Percentiles rank a stretch among this genome's conserved stretches.
phyloP scores from a whole-genome alignment of 2,329 filamentous ascomycete genomes.

The Fusarium siculi region DNA sequence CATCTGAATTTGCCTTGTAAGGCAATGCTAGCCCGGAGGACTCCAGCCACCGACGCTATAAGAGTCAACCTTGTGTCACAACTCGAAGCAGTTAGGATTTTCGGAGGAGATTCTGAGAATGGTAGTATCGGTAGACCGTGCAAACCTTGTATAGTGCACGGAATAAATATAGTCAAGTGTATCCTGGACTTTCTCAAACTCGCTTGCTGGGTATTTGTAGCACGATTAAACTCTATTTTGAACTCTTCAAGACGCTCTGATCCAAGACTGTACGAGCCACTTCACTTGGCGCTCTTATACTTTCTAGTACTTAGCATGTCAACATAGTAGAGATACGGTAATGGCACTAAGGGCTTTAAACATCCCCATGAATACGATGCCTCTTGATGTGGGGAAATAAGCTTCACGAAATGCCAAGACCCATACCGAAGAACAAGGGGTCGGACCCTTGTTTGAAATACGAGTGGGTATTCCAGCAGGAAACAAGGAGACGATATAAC shows the following conservation, averaged over 20 bases:
- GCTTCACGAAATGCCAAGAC: constrained; percentile 4
- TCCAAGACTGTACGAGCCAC: background rate
- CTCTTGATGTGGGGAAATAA: background rate
- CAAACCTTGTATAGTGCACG: background rate
- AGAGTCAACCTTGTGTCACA: background rate
- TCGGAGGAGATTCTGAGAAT: background rate
- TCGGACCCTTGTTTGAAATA: constrained; percentile 8
- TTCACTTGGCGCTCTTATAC: background rate
- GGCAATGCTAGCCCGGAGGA: background rate
- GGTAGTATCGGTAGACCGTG: background rate
- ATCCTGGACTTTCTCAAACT: constrained; percentile 26
- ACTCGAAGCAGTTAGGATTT: background rate
- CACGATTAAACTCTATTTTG: constrained; percentile 30
- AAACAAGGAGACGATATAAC: constrained; percentile 2
- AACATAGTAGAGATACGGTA: too few species aligned
- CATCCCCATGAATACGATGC: background rate
- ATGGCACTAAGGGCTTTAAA: background rate
- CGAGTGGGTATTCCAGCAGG: background rate
- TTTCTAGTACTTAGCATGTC: background rate
- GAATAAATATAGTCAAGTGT: background rate
- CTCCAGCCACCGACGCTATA: background rate
- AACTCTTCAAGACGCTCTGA: background rate
- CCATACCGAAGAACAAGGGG: constrained; percentile 7
- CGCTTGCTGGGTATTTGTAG: constrained; percentile 17
- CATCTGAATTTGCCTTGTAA: background rate